phyloP scores from a whole-genome alignment of 2,329 filamentous ascomycete genomes.

The Colletotrichum lindemuthianum region DNA sequence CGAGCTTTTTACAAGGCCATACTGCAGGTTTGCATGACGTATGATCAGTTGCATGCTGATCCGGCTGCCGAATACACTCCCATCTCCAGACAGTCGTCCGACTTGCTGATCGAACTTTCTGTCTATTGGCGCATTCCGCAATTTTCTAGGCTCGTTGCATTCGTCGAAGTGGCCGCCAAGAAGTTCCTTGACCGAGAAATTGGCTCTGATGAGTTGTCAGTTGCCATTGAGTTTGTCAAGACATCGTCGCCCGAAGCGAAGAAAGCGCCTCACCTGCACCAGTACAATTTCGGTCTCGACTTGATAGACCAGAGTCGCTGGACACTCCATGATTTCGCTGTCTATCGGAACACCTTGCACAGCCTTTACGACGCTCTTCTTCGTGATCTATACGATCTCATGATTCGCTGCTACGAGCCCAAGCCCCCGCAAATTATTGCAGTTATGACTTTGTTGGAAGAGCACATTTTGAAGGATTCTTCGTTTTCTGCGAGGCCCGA shows the following conservation, averaged over 20 bases:
- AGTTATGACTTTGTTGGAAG: constrained; percentile 82
- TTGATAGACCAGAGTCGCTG: constrained; percentile 70
- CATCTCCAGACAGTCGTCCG: constrained; percentile 81
- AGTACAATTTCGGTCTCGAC: constrained; percentile 60
- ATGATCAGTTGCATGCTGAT: constrained; percentile 68
- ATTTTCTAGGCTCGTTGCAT: constrained; percentile 80
- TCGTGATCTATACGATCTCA: constrained; percentile 86
- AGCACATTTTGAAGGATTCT: constrained; percentile 82
- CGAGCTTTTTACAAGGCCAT: constrained; percentile 86
- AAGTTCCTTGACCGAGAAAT: constrained; percentile 89
- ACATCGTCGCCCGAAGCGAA: constrained; percentile 73
- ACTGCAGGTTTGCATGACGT: constrained; percentile 77
- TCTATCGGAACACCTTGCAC: constrained; percentile 80
- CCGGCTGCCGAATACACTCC: constrained; percentile 60
- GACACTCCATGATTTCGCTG: constrained; percentile 74
- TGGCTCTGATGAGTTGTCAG: constrained; percentile 82
- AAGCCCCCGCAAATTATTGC: constrained; percentile 85
- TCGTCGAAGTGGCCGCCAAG: constrained; percentile 85
- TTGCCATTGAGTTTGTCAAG: constrained; percentile 85
- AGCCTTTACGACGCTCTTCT: constrained; percentile 83
- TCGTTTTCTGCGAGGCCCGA: constrained; percentile 77
- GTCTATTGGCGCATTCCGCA: constrained; percentile 90
- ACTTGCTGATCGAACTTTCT: constrained; percentile 86
- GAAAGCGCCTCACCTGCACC: constrained; percentile 66
- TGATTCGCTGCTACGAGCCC: constrained; percentile 88